A percentile compares a stretch with the other conserved stretches of the same genome.
Conservation (phyloP, 2,329 filamentous ascomycete species). For the Claviceps lovelessii region DNA sequence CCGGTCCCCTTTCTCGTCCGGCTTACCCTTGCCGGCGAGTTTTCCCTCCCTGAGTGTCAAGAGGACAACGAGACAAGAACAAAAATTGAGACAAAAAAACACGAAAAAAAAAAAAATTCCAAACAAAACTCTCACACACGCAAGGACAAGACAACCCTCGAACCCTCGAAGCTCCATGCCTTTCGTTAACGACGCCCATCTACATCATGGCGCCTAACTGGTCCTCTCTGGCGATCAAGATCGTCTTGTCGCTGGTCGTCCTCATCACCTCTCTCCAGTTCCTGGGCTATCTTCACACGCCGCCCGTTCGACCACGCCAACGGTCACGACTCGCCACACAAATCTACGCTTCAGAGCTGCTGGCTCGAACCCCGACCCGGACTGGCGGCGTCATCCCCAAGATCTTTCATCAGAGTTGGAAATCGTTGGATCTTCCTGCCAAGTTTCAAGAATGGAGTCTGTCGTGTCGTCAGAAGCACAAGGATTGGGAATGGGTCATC, state of each 20-base stretch:
- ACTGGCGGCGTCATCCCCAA: conserved; percentile 22
- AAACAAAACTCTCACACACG: background rate
- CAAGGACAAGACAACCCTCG: too few relatives aligned
- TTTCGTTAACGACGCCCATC: background rate
- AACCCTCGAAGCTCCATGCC: background rate
- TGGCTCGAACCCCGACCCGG: background rate
- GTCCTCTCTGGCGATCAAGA: background rate
- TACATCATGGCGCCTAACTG: background rate
- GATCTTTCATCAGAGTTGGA: conserved; percentile 17
- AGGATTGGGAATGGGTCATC: conserved; percentile 22
- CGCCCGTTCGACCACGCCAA: background rate
- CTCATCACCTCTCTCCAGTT: background rate
- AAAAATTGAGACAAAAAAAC: background rate
- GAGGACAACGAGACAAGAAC: too few relatives aligned
- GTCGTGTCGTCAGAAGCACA: conserved; percentile 16
- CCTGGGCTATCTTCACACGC: background rate
- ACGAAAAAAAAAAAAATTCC: too few relatives aligned
- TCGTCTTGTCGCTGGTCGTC: background rate
- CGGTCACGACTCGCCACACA: background rate
- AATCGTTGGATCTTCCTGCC: conserved; percentile 10
- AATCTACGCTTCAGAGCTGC: conserved; percentile 11
- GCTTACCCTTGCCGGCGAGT: too few relatives aligned
- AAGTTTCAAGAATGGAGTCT: conserved; percentile 19
- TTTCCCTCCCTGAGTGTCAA: too few relatives aligned
- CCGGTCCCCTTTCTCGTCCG: too few relatives aligned